A percentile compares a stretch with the other conserved stretches of the same genome.
Conservation (phyloP, 1,284 basidiomycete species). For the Marasmius oreades region DNA sequence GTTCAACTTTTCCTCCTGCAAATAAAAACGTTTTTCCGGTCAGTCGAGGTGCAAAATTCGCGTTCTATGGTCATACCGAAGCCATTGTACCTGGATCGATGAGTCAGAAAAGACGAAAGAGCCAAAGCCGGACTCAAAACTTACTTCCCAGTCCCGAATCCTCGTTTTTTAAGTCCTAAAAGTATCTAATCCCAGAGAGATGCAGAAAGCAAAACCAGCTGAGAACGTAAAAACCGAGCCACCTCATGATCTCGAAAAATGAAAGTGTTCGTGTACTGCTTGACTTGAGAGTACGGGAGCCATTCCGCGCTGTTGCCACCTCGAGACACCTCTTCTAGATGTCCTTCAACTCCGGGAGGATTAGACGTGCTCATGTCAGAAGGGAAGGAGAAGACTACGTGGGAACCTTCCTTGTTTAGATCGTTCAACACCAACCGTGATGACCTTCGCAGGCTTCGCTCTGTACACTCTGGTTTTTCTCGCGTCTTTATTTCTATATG, state of each 20-base stretch:
- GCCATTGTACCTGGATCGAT: constrained; percentile 54
- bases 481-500: background rate
- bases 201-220: background rate
- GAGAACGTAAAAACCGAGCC: background rate
- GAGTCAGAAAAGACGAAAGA: background rate
- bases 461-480: background rate
- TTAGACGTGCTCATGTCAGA: too few relatives aligned
- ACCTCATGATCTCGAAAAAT: constrained; percentile 41
- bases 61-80: constrained; percentile 41
- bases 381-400: too few relatives aligned
- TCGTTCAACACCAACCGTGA: background rate
- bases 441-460: background rate
- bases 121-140: constrained; percentile 19
- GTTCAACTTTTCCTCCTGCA: constrained; percentile 64
- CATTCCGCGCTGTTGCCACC: constrained; percentile 39
- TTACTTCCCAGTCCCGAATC: constrained; percentile 60
- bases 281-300: constrained; percentile 35
- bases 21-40: background rate
- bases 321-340: constrained; percentile 25
- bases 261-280: constrained; percentile 60
- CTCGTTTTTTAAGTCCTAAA: constrained; percentile 70
- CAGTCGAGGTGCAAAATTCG: background rate
- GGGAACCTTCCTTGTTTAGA: too few relatives aligned
- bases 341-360: constrained; percentile 33
- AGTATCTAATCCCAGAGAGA: constrained; percentile 33